phyloP scores from a whole-genome alignment of 805 yeast genomes.

The Zygosaccharomyces kombuchaensis region DNA sequence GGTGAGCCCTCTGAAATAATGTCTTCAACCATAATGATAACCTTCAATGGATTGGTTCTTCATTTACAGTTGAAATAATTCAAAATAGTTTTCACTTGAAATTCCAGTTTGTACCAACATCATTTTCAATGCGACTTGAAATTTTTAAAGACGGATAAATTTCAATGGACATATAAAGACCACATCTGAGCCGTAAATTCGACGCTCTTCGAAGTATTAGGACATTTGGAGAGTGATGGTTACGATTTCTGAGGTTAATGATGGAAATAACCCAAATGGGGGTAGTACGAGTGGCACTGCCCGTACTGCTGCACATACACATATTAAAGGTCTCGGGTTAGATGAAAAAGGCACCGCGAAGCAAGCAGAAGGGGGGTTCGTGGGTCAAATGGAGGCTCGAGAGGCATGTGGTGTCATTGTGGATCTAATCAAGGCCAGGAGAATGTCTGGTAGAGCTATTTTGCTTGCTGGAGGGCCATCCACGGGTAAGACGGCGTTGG shows the following conservation, averaged over 20 bases:
- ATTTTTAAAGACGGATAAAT: not conserved
- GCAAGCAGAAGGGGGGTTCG: conserved; percentile 79
- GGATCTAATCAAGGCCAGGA: conserved; percentile 85
- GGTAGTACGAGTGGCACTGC: conserved; percentile 18
- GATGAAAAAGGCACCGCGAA: conserved; percentile 88
- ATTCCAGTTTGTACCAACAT: not conserved
- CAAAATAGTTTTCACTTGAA: not conserved
- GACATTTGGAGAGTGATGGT: conserved; percentile 48
- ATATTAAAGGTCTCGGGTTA: conserved; percentile 89
- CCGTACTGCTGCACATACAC: conserved; percentile 94
- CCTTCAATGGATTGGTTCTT: not conserved
- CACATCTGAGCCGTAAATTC: not conserved
- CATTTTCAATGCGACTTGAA: not conserved
- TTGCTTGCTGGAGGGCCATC: conserved; percentile 97
- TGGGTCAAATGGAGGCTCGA: conserved; percentile 67
- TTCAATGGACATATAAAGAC: not conserved
- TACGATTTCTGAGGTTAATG: conserved; percentile 72
- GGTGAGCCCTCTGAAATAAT: not conserved
- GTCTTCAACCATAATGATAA: not conserved
- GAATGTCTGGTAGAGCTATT: conserved; percentile 94
- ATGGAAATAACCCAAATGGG: conserved; percentile 40
- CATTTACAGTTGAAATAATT: not conserved
- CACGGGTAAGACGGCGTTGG: conserved; percentile 96
- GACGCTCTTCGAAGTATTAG: not conserved
- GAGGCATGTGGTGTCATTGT: conserved; percentile 95